These are phyloP conservation scores for Dunaliella primolecta DNA, from an alignment of 139 green algal species.

Conservation along the genomic window DNA sequence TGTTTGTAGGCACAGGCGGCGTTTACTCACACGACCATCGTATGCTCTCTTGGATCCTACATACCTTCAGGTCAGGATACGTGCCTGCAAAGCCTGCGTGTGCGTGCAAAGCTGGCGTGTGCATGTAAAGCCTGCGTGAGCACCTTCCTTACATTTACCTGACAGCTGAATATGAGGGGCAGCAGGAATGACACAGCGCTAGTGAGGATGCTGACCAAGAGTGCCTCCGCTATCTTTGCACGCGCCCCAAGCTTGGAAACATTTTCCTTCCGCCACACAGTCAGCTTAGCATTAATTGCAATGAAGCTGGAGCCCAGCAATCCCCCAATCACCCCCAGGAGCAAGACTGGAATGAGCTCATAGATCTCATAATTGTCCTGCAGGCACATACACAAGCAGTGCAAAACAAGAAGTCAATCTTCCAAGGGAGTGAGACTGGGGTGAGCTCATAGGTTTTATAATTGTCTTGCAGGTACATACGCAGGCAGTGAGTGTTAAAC, in stretches of 20 bases:
- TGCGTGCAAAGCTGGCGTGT: too few relatives aligned
- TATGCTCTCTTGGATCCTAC: too few relatives aligned
- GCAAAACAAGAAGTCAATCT: too few relatives aligned
- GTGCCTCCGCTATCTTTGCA: constrained; percentile 43
- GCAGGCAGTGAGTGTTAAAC: too few relatives aligned
- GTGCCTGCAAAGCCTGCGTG: too few relatives aligned
- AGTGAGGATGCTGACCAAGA: constrained; percentile 53
- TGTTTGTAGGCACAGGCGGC: too few relatives aligned
- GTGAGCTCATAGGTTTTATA: constrained; percentile 69
- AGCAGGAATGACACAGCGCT: constrained; percentile 54
- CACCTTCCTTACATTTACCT: constrained; percentile 31
- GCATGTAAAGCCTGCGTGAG: too few relatives aligned
- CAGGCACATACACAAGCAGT: too few relatives aligned
- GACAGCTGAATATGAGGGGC: constrained; percentile 52
- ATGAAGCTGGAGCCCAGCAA: constrained; percentile 74
- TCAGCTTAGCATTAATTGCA: constrained; percentile 54
- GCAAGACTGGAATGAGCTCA: constrained; percentile 74
- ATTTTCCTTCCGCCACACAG: constrained; percentile 35
- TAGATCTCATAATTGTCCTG: constrained; percentile 64
- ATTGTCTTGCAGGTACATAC: too few relatives aligned
- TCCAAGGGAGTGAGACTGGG: too few relatives aligned
- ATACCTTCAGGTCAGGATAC: too few relatives aligned
- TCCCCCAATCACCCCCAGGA: constrained; percentile 75
- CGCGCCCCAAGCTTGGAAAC: not conserved
- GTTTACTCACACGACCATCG: too few relatives aligned